Evolutionary conservation across 306 rosid species (phyloP).

Genomic region (Dryas alaskensis): DNA sequence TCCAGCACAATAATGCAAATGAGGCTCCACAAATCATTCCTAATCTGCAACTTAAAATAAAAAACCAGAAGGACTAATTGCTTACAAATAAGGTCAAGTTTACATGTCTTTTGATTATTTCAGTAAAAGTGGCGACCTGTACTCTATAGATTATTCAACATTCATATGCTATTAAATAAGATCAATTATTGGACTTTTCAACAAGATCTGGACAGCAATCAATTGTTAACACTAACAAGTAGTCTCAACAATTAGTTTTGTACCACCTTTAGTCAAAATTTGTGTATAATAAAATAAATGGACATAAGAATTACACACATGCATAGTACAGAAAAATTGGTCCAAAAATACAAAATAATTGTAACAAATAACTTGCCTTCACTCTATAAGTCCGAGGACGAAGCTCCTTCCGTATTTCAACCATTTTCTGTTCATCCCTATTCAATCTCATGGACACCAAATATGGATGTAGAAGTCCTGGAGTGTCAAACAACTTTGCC

Average conservation of each 20-base stretch:
- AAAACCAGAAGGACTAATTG: background rate
- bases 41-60: background rate
- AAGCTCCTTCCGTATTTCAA: slow-evolving; percentile 91
- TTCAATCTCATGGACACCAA: slow-evolving; percentile 75
- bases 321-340: background rate
- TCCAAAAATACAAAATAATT: background rate
- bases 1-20: background rate
- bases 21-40: background rate
- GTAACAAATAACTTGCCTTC: slow-evolving; percentile 56
- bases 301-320: background rate
- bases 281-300: background rate
- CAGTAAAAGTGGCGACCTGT: background rate
- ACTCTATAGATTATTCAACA: background rate
- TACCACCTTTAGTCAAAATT: background rate
- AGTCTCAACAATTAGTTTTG: background rate
- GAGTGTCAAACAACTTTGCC: slow-evolving; percentile 91
- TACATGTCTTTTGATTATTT: background rate
- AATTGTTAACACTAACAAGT: background rate
- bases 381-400: slow-evolving; percentile 74
- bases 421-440: slow-evolving; percentile 86
- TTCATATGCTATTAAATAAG: background rate
- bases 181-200: background rate
- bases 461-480: slow-evolving; percentile 85
- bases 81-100: background rate
- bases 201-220: background rate